Percentiles rank a stretch among this genome's conserved stretches.
Conservation (phyloP, 1,284 basidiomycete species). For the Ceratobasidium papillatum region DNA sequence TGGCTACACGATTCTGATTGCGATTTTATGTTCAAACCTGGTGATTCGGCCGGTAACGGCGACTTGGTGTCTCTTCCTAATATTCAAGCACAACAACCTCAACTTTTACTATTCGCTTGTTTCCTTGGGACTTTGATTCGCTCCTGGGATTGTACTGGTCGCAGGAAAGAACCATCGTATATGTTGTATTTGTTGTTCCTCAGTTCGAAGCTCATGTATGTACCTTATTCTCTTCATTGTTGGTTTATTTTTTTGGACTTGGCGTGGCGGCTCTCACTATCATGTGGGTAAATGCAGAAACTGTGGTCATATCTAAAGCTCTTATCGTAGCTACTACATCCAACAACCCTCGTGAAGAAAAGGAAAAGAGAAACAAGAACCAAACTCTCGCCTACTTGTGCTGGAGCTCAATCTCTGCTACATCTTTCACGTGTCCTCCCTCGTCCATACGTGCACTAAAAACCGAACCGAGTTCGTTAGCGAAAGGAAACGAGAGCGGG, state of each 20-base stretch:
- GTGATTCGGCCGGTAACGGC: no score
- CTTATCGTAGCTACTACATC: neutral
- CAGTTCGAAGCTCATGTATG: neutral
- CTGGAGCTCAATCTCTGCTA: slow-evolving; percentile 33
- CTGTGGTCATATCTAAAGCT: neutral
- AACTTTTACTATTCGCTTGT: neutral
- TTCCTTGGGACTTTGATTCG: neutral
- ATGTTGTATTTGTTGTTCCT: slow-evolving; percentile 1
- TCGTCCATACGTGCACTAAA: slow-evolving; percentile 43
- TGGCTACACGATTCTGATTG: neutral
- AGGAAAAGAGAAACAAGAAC: neutral
- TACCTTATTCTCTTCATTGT: slow-evolving; percentile 1
- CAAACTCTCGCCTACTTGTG: slow-evolving; percentile 19
- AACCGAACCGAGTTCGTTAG: neutral
- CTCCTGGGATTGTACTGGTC: neutral
- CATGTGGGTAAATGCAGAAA: neutral
- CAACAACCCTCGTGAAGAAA: neutral
- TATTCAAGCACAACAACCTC: no score
- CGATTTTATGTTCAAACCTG: neutral
- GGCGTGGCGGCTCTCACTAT: neutral
- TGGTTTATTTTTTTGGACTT: neutral
- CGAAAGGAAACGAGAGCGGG: neutral
- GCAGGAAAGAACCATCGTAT: neutral
- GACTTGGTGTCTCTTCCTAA: neutral
- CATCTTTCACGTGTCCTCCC: slow-evolving; percentile 40